Percentiles rank a stretch among this genome's conserved stretches.
phyloP scores from a whole-genome alignment of 2,329 filamentous ascomycete genomes.

The Epichloe hybrida region DNA sequence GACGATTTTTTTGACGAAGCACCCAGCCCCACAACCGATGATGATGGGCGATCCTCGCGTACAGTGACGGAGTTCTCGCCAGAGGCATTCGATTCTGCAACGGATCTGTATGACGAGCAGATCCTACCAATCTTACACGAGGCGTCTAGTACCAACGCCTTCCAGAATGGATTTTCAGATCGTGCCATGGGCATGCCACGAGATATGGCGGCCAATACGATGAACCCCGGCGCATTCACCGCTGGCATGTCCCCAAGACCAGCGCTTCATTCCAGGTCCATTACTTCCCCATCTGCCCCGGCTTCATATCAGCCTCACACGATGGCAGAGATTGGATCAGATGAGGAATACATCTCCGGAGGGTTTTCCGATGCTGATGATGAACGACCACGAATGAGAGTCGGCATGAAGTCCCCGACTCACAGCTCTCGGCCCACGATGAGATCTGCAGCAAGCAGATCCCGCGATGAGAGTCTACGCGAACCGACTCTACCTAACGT shows the following conservation, averaged over 20 bases:
- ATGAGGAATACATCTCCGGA: slow-evolving; percentile 63
- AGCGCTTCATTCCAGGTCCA: slow-evolving; percentile 63
- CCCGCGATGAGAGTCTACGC: slow-evolving; percentile 20
- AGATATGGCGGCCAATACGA: slow-evolving; percentile 45
- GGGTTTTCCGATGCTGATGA: slow-evolving; percentile 68
- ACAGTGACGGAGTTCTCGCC: slow-evolving; percentile 53
- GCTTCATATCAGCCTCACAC: slow-evolving; percentile 40
- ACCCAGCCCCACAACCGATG: slow-evolving; percentile 41
- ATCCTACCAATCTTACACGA: slow-evolving; percentile 82
- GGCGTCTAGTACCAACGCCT: slow-evolving; percentile 65
- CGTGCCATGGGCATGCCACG: slow-evolving; percentile 47
- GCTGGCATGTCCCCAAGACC: slow-evolving; percentile 39
- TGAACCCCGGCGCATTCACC: slow-evolving; percentile 49
- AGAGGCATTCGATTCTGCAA: slow-evolving; percentile 57
- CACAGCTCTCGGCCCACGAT: slow-evolving; percentile 38
- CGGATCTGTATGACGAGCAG: slow-evolving; percentile 83
- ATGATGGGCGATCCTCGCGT: slow-evolving; percentile 46
- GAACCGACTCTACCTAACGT: slow-evolving; percentile 25
- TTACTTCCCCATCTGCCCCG: slow-evolving; percentile 64
- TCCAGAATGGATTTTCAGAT: slow-evolving; percentile 82
- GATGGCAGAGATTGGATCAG: slow-evolving; percentile 50
- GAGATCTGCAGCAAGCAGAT: slow-evolving; percentile 18
- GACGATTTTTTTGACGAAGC: slow-evolving; percentile 73
- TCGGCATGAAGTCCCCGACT: slow-evolving; percentile 45
- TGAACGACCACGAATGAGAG: slow-evolving; percentile 38